Base-by-base conservation (phyloP, 2,329 filamentous ascomycete species). In the Trichoderma endophyticum region DNA sequence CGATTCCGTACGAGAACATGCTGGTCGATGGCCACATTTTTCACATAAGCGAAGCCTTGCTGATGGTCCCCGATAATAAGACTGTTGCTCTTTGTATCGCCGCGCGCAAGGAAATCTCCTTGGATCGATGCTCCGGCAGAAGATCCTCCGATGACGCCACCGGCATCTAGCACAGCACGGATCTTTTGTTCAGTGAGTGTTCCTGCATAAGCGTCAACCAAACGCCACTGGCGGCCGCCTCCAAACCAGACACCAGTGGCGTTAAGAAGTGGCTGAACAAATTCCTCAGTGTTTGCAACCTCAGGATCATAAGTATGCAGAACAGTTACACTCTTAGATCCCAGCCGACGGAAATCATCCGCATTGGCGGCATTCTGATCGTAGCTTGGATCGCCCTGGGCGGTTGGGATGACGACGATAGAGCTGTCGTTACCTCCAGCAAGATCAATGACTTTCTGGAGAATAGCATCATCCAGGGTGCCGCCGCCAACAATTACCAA, bases 1-100 rank as follows among this genome's bases (percentile, higher is more conserved):
- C 65, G 34, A 61, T 69, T 69, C 4, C 65, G 65, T 21, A 69
- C 65, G 6, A 69, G 56, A 6, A 69, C 65, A n/a, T 69, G 65
- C 11, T 69, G 65, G 15, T 69, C 65, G 26, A 69, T 69, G n/a
- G 65, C 65, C 34, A 69, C 65, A 5, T 69, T 69, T 4, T 69
- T 69, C 11, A 69, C 54, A 60, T 69, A 69, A 12, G 65, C 65
- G 18, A 69, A 69, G 36, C 65, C 65, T 21, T 69, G 65, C 15
- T 69, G 65, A 26, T 69, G 65, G 57, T 69, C 65, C 18, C 65
- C 65, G 34, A 69, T 69, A 12, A 69, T 69, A 18, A 69, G 54
- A 18, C 11, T 51, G 26, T 69, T 61, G 8, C 65, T 69, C n/a
- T 69, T 24, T 12, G 65, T 69, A 60, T 69, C 65, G 6, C 65